Base-by-base conservation (phyloP, 768 basidiomycete species). In the Leucogyrophana mollusca region DNA sequence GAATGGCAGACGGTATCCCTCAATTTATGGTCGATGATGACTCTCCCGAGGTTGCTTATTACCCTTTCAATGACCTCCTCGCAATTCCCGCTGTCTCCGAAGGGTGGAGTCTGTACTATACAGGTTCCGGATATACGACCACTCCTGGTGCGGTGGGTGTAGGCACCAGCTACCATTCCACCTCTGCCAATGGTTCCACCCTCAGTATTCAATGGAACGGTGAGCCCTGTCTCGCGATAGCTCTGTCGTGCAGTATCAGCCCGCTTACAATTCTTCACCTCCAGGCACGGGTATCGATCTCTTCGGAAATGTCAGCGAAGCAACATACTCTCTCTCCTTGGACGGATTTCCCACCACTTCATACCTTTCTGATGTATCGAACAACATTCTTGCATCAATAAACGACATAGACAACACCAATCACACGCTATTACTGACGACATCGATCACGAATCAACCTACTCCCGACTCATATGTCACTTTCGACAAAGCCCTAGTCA, bases 71-170 rank as follows among this genome's bases (percentile, higher is more conserved):
- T 34, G 83, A 86, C 62, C 76, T 74, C 9, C 67, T 80, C 46
- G 68, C 76, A 33, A 61, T 73, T 40, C 64, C 77, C 1, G 70
- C 81, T 54, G 55, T 79, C 34, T 56, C 62, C 16, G 72, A 69
- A 21, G 86, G 86, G 57, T 91, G 89, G 89, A 81, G 80, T 58
- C 78, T 85, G 14, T 78, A 73, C 65, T 87, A 77, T 63, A 63
- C 68, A 2, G 40, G 34, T 34, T 76, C 80, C 10, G 82, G 80
- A 7, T 82, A 76, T 43, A 69, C 73, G 0, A 51, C 59, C 13
- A 46, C 50, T 14, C 57, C 65, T 13, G 79, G 77, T 13, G 60
- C 72, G 43, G 62, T 67, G 34, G 83, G 80, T 11, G 69, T 65
- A 33, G 86, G 86, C 9, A 72, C 71, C 5, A 84, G 78, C 51